Evolutionary conservation across 495 filamentous ascomycete genomes (phyloP).

Genomic region (Lasiosphaeria hispida): DNA sequence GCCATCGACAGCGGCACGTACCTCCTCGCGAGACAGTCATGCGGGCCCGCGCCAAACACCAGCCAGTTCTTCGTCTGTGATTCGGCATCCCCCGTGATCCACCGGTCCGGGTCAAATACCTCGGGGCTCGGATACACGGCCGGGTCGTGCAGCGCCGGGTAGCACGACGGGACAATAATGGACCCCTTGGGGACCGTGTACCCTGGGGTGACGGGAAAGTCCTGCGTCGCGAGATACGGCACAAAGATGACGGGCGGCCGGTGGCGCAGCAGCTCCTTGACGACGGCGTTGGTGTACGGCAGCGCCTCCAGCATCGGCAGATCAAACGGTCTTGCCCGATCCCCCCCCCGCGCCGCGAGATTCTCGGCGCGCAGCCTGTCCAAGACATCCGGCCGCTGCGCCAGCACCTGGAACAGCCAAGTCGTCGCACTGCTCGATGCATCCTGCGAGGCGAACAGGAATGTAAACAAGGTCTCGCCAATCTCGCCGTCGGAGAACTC

Average conservation of each 20-base stretch:
- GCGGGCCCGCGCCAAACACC: conserved; percentile 89
- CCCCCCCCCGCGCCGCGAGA: conserved; percentile 69
- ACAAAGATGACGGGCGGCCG: conserved; percentile 95
- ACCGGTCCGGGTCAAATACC: conserved; percentile 64
- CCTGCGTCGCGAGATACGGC: conserved; percentile 86
- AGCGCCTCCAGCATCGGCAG: conserved; percentile 79
- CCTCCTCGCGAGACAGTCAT: conserved; percentile 88
- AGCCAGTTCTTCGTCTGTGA: conserved; percentile 87
- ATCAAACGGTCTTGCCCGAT: conserved; percentile 62
- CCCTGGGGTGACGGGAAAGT: conserved; percentile 79
- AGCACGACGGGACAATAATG: conserved; percentile 36
- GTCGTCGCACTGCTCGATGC: conserved; percentile 84
- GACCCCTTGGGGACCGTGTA: conserved; percentile 59
- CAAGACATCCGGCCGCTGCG: conserved; percentile 82
- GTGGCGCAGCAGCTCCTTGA: conserved; percentile 88
- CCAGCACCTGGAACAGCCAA: conserved; percentile 88
- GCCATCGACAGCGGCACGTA: conserved; percentile 83
- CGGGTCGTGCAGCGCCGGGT: conserved; percentile 31
- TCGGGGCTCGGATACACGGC: conserved; percentile 28
- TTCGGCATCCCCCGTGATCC: conserved; percentile 82
- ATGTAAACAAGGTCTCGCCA: conserved; percentile 86
- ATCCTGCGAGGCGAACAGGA: conserved; percentile 94
- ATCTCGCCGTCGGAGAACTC: conserved; percentile 86
- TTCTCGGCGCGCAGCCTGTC: conserved; percentile 88
- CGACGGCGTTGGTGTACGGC: conserved; percentile 81